Evolutionary conservation across 2,329 filamentous ascomycete genomes (phyloP).

Genomic region (Golovinomyces cichoracearum): DNA sequence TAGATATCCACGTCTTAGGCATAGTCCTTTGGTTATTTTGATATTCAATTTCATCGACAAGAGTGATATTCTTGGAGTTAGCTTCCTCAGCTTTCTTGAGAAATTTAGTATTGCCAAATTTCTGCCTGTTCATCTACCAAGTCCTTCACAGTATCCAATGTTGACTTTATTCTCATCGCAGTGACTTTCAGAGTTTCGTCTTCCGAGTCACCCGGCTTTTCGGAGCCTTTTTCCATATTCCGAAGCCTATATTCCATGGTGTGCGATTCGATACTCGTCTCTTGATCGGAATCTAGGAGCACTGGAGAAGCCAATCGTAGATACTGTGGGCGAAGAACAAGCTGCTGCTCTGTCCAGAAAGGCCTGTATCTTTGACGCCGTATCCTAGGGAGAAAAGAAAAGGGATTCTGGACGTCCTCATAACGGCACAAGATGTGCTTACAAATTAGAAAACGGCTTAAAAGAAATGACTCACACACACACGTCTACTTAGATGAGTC

Average conservation of each 20-base stretch:
- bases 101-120: background rate
- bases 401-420: background rate
- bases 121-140: background rate
- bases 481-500: background rate
- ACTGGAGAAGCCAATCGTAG: background rate
- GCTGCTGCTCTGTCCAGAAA: background rate
- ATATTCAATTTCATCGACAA: background rate
- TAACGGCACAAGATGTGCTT: background rate
- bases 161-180: background rate
- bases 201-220: background rate
- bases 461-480: background rate
- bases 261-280: background rate
- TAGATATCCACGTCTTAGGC: background rate
- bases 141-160: background rate
- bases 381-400: background rate
- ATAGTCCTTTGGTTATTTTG: background rate
- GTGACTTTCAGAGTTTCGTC: background rate
- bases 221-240: background rate
- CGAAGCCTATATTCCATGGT: background rate
- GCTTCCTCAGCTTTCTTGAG: background rate
- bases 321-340: background rate
- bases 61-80: background rate
- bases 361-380: background rate
- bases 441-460: background rate
- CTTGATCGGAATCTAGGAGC: background rate